Evolutionary conservation across 768 basidiomycete species (phyloP), one percentile per base, ranked within the genome.

Genomic region (Terana coerulea): DNA sequence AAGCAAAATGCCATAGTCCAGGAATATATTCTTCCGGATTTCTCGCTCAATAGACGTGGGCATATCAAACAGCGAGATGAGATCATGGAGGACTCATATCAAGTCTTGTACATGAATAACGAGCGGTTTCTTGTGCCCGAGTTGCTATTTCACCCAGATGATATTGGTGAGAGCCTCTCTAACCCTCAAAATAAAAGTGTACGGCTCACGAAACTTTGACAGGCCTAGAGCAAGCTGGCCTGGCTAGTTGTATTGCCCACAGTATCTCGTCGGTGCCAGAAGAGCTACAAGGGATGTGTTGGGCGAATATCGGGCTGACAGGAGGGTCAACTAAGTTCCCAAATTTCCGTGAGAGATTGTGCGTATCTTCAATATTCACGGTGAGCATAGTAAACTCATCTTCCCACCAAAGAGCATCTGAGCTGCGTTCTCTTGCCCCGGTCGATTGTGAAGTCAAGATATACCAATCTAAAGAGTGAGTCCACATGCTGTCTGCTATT

Each of bases 121-220:
- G 95, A 98, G 69, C 79, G 93, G 21, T 97, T 98, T 68, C 73
- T 83, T 3, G 87, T 95, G 2, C 94, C 95, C n/a, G 95, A 98
- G 67, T 71, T 95, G 48, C 71, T 98, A 49, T 98, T 97, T 69
- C 82, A 80, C 34, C 95, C 95, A 46, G 83, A 86, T 62, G 90
- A 93, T 62, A 89, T 97, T 62, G 93, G 94, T 88, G 59, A 49
- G 79, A 70, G 48, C 39, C 31, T 26, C n/a, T 42, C 47, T 40
- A 12, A 10, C 17, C 9, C n/a, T n/a, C n/a, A n/a, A n/a, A n/a
- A 58, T 42, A 51, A 47, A 33, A 41, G 53, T 37, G 47, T 45
- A 52, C 44, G 48, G 45, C 33, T 25, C n/a, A 24, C 52, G 41
- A 40, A 44, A 41, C 48, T 40, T 43, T 49, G 50, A 21, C 60